Evolutionary conservation across 1,284 basidiomycete species (phyloP), one percentile per base, ranked within the genome.

Genomic region (Malassezia sympodialis): DNA sequence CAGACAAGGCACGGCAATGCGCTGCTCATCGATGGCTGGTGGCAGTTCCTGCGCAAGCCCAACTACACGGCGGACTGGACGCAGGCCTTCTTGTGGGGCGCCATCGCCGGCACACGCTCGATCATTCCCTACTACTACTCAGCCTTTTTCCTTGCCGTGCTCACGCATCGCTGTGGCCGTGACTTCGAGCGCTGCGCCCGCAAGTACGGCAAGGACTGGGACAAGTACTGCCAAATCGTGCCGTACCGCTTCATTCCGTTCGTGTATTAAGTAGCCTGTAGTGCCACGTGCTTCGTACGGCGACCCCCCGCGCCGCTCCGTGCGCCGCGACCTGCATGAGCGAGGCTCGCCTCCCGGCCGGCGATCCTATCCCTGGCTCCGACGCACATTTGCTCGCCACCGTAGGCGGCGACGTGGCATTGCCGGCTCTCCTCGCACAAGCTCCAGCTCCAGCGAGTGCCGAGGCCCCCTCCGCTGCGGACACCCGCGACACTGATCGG

Each of bases 1-100:
- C 86, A 96, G 77, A 96, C 94, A 54, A 84, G 85, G 50, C 90
- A 96, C 78, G 93, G 93, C 80, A 90, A 90, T 67, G 84, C 86
- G 42, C 82, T 90, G 15, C 79, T 90, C 48, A 84, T 85, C 28
- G 85, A 84, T 65, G 89, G 89, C 39, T 88, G 86, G 85, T 93
- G 89, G 89, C 82, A 80, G 52, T 91, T 83, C 74, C 57, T 64
- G 5, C 60, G 61, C 51, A 65, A 68, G 59, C 57, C 67, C 53
- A 74, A 76, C 65, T 76, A 73, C 56, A 88, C 87, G 2, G 71
- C 72, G 56, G 88, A 91, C 76, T 90, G 86, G 87, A 79, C 80
- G 31, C 69, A 72, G 60, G 56, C 85, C 62, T 80, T 93, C 67
- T 86, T 84, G 43, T 96, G 93, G 93, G 91, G 88, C 53, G 82